These are phyloP conservation scores for Hypoxylon lenormandii DNA, from an alignment of 495 filamentous ascomycete species.

Conservation along the genomic window DNA sequence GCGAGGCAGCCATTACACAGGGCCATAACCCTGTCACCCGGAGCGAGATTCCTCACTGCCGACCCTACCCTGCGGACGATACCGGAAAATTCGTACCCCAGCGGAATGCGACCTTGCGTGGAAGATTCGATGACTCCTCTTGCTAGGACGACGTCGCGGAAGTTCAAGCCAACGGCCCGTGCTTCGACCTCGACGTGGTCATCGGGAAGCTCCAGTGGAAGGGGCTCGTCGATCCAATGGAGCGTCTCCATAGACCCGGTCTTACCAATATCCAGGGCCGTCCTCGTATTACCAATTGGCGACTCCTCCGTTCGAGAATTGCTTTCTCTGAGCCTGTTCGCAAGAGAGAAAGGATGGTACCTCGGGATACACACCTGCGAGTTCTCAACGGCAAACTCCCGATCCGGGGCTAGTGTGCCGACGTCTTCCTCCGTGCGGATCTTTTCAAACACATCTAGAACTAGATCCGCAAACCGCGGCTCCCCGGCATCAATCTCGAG, in stretches of 20 bases:
- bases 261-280: slow-evolving; percentile 31
- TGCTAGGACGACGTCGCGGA: slow-evolving; percentile 53
- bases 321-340: slow-evolving; percentile 11
- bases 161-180: slow-evolving; percentile 54
- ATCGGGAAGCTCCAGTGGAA: slow-evolving; percentile 6
- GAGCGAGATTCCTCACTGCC: slow-evolving; percentile 50
- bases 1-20: slow-evolving; percentile 50
- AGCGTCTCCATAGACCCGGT: slow-evolving; percentile 43
- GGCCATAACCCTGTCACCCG: slow-evolving; percentile 59
- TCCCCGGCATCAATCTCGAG: slow-evolving; percentile 40
- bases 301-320: background rate
- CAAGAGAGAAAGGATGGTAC: slow-evolving; percentile 40
- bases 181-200: slow-evolving; percentile 58
- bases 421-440: slow-evolving; percentile 34
- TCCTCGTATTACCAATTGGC: background rate
- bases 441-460: slow-evolving; percentile 40
- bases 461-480: slow-evolving; percentile 28
- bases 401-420: slow-evolving; percentile 42
- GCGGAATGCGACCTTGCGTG: slow-evolving; percentile 40
- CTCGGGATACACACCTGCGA: slow-evolving; percentile 34
- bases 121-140: slow-evolving; percentile 48
- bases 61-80: slow-evolving; percentile 56
- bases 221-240: slow-evolving; percentile 39
- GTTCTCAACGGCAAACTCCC: slow-evolving; percentile 47
- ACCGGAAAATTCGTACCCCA: slow-evolving; percentile 56